Conservation (phyloP, 2,329 filamentous ascomycete species). For the Cytospora piceicola region DNA sequence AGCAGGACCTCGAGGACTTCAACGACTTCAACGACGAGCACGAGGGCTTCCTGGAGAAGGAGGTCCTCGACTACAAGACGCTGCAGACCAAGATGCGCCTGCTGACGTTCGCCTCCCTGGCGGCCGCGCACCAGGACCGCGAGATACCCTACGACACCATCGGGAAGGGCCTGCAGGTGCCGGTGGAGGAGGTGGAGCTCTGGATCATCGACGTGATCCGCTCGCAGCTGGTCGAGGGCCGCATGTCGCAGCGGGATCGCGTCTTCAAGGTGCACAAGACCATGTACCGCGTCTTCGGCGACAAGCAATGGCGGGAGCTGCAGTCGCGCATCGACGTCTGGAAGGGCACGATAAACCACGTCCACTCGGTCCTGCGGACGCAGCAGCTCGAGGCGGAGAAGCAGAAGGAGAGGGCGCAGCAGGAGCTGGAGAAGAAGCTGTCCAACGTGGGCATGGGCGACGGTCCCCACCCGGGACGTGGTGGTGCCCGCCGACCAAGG, state of each 20-base stretch:
- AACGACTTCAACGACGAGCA: conserved; percentile 94
- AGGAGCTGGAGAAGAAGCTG: conserved; percentile 71
- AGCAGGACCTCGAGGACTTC: conserved; percentile 93
- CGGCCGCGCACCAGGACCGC: conserved; percentile 81
- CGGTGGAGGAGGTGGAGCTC: conserved; percentile 85
- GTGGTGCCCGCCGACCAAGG: conserved; percentile 34
- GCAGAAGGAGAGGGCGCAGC: conserved; percentile 73
- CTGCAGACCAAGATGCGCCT: conserved; percentile 96
- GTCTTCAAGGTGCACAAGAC: conserved; percentile 95
- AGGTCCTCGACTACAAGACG: conserved; percentile 71
- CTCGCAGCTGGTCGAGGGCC: conserved; percentile 92
- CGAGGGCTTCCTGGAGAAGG: conserved; percentile 78
- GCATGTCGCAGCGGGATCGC: conserved; percentile 88
- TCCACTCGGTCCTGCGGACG: conserved; percentile 75
- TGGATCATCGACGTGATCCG: conserved; percentile 99
- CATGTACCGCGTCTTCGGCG: conserved; percentile 94
- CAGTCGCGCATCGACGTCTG: conserved; percentile 89
- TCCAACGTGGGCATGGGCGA: conserved; percentile 42
- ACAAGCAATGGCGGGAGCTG: conserved; percentile 98
- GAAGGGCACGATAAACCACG: conserved; percentile 78
- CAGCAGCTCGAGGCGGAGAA: conserved; percentile 82
- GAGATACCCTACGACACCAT: conserved; percentile 89
- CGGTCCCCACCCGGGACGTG: conserved; percentile 37
- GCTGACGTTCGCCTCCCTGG: conserved; percentile 87
- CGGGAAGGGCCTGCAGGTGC: conserved; percentile 81